Evolutionary conservation across 2,329 filamentous ascomycete species (phyloP).

Genomic region (Neonectria magnoliae): DNA sequence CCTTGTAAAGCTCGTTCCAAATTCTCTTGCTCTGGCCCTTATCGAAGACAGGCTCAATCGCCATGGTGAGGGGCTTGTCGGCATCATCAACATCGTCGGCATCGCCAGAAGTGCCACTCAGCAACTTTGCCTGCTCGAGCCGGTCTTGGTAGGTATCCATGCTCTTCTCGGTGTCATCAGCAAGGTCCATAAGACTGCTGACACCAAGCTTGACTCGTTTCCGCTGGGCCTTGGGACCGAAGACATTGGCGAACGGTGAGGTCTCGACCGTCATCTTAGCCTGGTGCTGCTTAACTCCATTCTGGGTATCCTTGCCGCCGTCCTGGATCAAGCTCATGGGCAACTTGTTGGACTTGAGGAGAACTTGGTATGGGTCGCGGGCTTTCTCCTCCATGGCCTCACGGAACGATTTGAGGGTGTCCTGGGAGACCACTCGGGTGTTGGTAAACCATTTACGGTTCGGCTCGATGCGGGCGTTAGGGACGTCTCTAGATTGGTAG

Average conservation of each 20-base stretch:
- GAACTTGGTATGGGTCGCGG: constrained; percentile 89
- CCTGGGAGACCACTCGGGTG: constrained; percentile 88
- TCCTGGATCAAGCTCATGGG: constrained; percentile 95
- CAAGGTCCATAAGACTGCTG: constrained; percentile 82
- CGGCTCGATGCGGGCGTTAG: constrained; percentile 88
- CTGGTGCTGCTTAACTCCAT: constrained; percentile 90
- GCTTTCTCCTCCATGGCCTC: constrained; percentile 92
- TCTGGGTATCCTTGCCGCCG: constrained; percentile 69
- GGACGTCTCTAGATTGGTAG: constrained; percentile 84
- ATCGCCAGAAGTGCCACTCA: constrained; percentile 75
- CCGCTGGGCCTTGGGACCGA: constrained; percentile 91
- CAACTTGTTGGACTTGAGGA: constrained; percentile 97
- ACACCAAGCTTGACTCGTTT: constrained; percentile 92
- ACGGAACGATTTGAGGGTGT: constrained; percentile 86
- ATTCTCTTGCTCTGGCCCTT: constrained; percentile 97
- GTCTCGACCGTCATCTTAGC: constrained; percentile 95
- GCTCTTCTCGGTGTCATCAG: constrained; percentile 80
- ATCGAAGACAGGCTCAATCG: constrained; percentile 87
- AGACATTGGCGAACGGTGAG: constrained; percentile 86
- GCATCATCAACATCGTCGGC: constrained; percentile 60
- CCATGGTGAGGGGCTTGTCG: constrained; percentile 61
- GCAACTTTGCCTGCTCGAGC: constrained; percentile 78
- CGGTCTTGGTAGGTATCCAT: constrained; percentile 85
- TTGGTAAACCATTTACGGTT: constrained; percentile 99
- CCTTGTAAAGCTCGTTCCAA: constrained; percentile 96